phyloP scores from a whole-genome alignment of 805 yeast genomes.

The Zygoascus flipseniorum region DNA sequence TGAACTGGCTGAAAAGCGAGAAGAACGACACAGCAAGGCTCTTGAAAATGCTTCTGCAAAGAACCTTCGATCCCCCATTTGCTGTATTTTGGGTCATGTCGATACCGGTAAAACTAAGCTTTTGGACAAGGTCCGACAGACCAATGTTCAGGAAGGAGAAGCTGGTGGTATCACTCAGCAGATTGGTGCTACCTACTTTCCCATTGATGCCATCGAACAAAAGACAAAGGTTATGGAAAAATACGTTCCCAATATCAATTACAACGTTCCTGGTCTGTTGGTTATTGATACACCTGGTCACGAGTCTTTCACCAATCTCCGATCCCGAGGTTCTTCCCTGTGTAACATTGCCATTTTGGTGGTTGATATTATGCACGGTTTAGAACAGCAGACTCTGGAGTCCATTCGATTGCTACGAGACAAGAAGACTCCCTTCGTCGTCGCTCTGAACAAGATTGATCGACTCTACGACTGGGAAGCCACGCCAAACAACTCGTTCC shows the following conservation, averaged over 20 bases:
- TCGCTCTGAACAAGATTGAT: conserved; percentile 95
- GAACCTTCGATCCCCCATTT: conserved; percentile 94
- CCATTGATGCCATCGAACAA: conserved; percentile 83
- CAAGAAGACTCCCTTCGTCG: conserved; percentile 95
- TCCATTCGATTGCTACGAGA: conserved; percentile 87
- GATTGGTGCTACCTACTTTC: conserved; percentile 99
- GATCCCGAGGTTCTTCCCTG: conserved; percentile 97
- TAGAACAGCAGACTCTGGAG: conserved; percentile 96
- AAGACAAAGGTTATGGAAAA: conserved; percentile 88
- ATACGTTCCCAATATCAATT: conserved; percentile 67
- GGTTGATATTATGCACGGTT: conserved; percentile 98
- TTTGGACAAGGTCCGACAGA: conserved; percentile 94
- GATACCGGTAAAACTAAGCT: conserved; percentile 99
- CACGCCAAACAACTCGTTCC: conserved; percentile 87
- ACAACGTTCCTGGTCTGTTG: conserved; percentile 94
- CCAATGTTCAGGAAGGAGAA: conserved; percentile 99
- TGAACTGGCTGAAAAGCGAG: conserved; percentile 34
- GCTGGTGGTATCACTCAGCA: conserved; percentile 99
- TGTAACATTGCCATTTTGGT: conserved; percentile 99
- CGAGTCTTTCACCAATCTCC: conserved; percentile 95
- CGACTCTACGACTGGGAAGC: conserved; percentile 93
- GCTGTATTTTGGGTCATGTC: conserved; percentile 98
- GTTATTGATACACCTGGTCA: conserved; percentile 99
- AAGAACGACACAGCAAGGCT: conserved; percentile 30
- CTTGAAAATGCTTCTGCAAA: conserved; percentile 31